phyloP scores from a whole-genome alignment of 169 alveolate genomes.

The Eimeria necatrix region DNA sequence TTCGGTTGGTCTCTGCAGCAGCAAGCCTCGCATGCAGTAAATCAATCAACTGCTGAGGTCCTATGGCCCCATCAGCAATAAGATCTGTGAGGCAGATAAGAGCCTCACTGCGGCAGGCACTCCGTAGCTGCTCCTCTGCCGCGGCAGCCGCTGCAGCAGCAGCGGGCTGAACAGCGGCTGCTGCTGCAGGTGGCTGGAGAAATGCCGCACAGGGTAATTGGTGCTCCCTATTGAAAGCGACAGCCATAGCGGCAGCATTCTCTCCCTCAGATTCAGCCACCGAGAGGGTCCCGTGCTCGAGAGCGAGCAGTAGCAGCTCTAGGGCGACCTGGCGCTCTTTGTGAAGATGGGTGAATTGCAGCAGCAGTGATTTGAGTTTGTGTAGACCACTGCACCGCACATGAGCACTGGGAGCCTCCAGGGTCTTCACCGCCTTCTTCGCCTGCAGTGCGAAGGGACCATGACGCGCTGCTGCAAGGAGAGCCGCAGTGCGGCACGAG shows the following conservation, averaged over 20 bases:
- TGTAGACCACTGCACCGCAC: constrained; percentile 17
- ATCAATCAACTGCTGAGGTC: neutral
- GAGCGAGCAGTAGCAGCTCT: constrained; percentile 32
- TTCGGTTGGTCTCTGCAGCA: neutral
- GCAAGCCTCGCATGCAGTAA: constrained; percentile 14
- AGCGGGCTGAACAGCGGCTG: neutral
- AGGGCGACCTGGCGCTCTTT: constrained; percentile 20
- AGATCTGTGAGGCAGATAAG: constrained; percentile 12
- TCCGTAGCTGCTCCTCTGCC: neutral
- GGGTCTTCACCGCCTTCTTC: neutral
- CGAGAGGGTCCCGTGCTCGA: neutral
- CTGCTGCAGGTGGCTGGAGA: constrained; percentile 12
- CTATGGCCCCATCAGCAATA: neutral
- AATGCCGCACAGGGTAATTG: neutral
- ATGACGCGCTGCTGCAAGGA: constrained; percentile 6
- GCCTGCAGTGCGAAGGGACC: constrained; percentile 29
- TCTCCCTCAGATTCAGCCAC: neutral
- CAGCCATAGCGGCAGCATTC: neutral
- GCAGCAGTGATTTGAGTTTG: neutral
- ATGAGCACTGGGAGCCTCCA: constrained; percentile 6
- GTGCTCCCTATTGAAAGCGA: neutral
- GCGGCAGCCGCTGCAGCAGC: constrained; percentile 12
- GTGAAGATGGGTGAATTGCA: neutral
- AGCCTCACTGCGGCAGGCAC: constrained; percentile 19
- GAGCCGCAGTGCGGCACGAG: neutral